These are phyloP conservation scores for Bacidia rubella DNA, from an alignment of 495 filamentous ascomycete species.

Conservation along the genomic window DNA sequence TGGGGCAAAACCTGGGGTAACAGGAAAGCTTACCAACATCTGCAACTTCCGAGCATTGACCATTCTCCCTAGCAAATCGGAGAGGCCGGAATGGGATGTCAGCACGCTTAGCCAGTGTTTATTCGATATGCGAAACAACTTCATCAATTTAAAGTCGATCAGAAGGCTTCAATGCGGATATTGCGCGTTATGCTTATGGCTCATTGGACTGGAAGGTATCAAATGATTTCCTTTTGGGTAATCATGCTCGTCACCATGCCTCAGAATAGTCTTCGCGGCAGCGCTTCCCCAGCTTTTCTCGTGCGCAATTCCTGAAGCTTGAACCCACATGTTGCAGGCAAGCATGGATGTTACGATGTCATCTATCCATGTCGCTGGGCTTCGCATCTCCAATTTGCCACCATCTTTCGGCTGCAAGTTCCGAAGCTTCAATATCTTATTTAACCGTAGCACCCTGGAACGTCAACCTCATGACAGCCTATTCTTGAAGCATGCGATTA, in stretches of 20 bases:
- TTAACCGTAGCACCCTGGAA: background rate
- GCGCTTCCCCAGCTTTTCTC: background rate
- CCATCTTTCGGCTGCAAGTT: background rate
- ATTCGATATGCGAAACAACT: background rate
- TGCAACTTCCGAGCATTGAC: background rate
- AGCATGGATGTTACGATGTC: background rate
- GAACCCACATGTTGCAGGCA: background rate
- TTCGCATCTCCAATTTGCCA: background rate
- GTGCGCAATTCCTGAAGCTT: background rate
- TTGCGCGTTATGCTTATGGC: background rate
- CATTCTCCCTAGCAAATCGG: background rate
- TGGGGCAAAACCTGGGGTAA: background rate
- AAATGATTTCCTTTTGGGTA: background rate
- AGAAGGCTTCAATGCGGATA: background rate
- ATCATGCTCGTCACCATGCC: background rate
- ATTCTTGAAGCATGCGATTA: constrained; percentile 10
- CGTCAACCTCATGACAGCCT: background rate
- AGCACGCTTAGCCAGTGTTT: background rate
- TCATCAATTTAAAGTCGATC: background rate
- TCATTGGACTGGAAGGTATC: background rate
- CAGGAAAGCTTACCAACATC: background rate
- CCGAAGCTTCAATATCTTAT: background rate
- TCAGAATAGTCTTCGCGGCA: background rate
- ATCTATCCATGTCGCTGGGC: background rate
- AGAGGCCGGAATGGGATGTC: background rate